A percentile compares a stretch with the other conserved stretches of the same genome.
Conservation (phyloP, 116 monocot species). For the Dioscorea cayenensis region DNA sequence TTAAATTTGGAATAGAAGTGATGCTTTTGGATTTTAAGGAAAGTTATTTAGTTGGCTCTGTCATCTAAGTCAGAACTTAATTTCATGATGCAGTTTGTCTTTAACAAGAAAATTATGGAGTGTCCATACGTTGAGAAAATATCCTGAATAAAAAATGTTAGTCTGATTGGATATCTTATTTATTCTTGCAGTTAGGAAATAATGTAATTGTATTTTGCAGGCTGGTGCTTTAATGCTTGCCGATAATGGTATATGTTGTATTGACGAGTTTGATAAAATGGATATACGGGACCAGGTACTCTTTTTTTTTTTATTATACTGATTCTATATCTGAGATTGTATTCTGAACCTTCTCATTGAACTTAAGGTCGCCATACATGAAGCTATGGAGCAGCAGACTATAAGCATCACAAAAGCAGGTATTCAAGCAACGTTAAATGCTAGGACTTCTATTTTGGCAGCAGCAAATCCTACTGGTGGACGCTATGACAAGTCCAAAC, state of each 20-base stretch:
- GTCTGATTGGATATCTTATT: neutral
- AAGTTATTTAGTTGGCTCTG: no score
- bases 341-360: slow-evolving; percentile 5
- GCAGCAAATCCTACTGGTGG: slow-evolving; percentile 95
- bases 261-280: slow-evolving; percentile 99
- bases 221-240: slow-evolving; percentile 98
- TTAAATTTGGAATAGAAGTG: no score
- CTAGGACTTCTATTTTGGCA: slow-evolving; percentile 86
- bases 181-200: neutral
- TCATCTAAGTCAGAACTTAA: no score
- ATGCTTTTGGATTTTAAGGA: no score
- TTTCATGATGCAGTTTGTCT: no score
- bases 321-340: neutral
- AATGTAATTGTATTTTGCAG: slow-evolving; percentile 20
- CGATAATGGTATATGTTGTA: slow-evolving; percentile 97
- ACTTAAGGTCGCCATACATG: slow-evolving; percentile 91
- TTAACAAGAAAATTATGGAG: neutral
- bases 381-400: slow-evolving; percentile 98
- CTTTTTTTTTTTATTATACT: slow-evolving; percentile 9
- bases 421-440: slow-evolving; percentile 93
- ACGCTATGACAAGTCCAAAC: slow-evolving; percentile 92
- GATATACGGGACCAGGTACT: slow-evolving; percentile 87
- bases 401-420: slow-evolving; percentile 98
- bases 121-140: neutral
- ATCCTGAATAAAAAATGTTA: neutral